A percentile compares a stretch with the other conserved stretches of the same genome.
phyloP scores from a whole-genome alignment of 2,329 filamentous ascomycete genomes.

The Paracamarosporium sp. region DNA sequence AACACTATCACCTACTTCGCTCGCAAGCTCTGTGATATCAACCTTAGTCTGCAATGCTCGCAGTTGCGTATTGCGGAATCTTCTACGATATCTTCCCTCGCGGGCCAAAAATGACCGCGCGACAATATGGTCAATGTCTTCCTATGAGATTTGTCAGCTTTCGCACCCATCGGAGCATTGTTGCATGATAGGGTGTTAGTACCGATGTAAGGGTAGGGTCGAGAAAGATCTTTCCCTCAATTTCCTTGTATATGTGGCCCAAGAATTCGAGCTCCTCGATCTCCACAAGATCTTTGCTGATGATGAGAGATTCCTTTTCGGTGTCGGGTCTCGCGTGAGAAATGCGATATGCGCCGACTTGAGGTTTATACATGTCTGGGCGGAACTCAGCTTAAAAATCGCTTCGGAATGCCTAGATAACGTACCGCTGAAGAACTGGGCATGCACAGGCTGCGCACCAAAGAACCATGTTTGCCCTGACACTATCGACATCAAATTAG shows the following conservation, averaged over 20 bases:
- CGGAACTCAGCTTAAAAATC: not conserved
- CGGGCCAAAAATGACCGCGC: slow-evolving; percentile 7
- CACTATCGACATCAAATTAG: not conserved
- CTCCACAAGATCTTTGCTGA: slow-evolving; percentile 11
- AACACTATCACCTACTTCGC: slow-evolving; percentile 4
- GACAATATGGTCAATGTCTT: slow-evolving; percentile 12
- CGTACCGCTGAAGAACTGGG: slow-evolving; percentile 13
- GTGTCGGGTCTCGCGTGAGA: not conserved
- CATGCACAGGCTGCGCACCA: slow-evolving; percentile 9
- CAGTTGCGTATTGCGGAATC: slow-evolving; percentile 2
- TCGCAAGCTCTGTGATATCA: not conserved
- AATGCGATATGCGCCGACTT: slow-evolving; percentile 1
- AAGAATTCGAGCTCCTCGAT: slow-evolving; percentile 9
- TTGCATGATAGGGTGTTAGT: not conserved
- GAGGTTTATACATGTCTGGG: slow-evolving; percentile 11
- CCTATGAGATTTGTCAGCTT: not conserved
- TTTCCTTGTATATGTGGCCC: slow-evolving; percentile 7
- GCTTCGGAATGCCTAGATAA: not conserved
- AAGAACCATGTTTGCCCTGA: slow-evolving; percentile 9
- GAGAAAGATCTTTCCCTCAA: slow-evolving; percentile 1
- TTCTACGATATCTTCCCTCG: slow-evolving; percentile 6
- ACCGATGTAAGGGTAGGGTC: slow-evolving; percentile 6
- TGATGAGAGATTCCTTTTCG: slow-evolving; percentile 12
- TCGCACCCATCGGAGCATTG: not conserved
- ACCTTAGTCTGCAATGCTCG: not conserved